A percentile compares a stretch with the other conserved stretches of the same genome.
Conservation (phyloP, 176 grass and related monocot genomes). For the Saccharum spontaneum region DNA sequence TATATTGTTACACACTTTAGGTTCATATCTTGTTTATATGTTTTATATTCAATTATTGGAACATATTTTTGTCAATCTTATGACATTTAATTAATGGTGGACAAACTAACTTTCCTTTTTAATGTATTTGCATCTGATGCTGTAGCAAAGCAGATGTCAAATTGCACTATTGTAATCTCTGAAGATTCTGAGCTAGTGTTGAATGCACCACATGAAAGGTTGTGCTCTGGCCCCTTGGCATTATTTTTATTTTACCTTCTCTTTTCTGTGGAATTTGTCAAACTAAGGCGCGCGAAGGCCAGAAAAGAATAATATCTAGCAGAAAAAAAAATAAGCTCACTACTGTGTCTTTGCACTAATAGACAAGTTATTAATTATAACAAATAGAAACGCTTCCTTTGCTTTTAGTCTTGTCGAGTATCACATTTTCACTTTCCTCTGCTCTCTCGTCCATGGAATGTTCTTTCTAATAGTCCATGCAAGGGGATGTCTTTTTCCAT, state of each 20-base stretch:
- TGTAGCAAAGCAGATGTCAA: conserved; percentile 46
- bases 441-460: conserved; percentile 29
- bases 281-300: conserved; percentile 24
- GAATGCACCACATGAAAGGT: conserved; percentile 42
- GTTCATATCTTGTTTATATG: not conserved
- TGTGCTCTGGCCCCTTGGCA: conserved; percentile 28
- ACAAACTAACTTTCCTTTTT: conserved; percentile 30
- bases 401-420: conserved; percentile 47
- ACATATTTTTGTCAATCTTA: conserved; percentile 27
- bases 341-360: conserved; percentile 22
- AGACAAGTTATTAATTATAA: conserved; percentile 18
- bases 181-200: conserved; percentile 49
- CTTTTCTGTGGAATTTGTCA: conserved; percentile 44
- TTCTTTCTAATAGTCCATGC: conserved; percentile 24
- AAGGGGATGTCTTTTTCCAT: conserved; percentile 17
- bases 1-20: not conserved
- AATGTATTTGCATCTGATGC: conserved; percentile 55
- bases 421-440: conserved; percentile 27
- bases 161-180: conserved; percentile 39
- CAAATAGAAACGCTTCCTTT: conserved; percentile 23
- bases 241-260: conserved; percentile 2
- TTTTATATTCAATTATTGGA: conserved; percentile 19
- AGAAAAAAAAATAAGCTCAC: not conserved
- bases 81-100: conserved; percentile 2
- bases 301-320: conserved; percentile 18